Evolutionary conservation across 208 protist genomes (phyloP).

Genomic region (Acanthamoeba pearcei): DNA sequence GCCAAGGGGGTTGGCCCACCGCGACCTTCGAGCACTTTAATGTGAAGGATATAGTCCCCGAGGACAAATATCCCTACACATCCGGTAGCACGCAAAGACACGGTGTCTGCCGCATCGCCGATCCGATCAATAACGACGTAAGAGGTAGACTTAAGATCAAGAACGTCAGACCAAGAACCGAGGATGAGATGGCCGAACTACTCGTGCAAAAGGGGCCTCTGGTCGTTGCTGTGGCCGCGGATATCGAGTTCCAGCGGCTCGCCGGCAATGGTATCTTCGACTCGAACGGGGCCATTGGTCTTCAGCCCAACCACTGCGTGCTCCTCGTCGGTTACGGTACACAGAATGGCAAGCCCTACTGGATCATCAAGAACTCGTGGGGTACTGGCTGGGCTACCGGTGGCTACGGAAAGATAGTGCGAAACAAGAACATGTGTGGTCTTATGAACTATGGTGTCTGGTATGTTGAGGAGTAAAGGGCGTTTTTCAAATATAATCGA

Average conservation of each 20-base stretch:
- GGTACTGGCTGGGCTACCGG: conserved; percentile 82
- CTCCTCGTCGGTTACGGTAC: conserved; percentile 87
- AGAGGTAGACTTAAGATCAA: neutral
- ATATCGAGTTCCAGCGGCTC: neutral
- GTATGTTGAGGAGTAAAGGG: too few relatives aligned
- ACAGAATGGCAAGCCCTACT: conserved; percentile 82
- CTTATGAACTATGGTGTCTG: too few relatives aligned
- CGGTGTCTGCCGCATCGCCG: neutral
- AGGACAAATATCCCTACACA: conserved; percentile 81
- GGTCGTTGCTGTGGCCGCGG: conserved; percentile 46
- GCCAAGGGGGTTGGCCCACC: conserved; percentile 77
- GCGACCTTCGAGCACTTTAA: conserved; percentile 76
- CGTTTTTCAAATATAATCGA: too few relatives aligned
- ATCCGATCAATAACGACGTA: conserved; percentile 4
- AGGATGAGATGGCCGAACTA: conserved; percentile 51
- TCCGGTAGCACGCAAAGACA: conserved; percentile 76
- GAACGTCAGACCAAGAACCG: neutral
- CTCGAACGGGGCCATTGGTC: too few relatives aligned
- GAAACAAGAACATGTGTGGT: conserved; percentile 43
- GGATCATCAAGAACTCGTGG: conserved; percentile 87
- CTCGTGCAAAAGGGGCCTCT: conserved; percentile 72
- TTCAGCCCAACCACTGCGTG: conserved; percentile 85
- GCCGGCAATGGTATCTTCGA: too few relatives aligned
- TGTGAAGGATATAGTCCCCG: conserved; percentile 80
- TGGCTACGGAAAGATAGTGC: conserved; percentile 85